phyloP scores from a whole-genome alignment of 495 filamentous ascomycete genomes.

The Neurospora sp. region DNA sequence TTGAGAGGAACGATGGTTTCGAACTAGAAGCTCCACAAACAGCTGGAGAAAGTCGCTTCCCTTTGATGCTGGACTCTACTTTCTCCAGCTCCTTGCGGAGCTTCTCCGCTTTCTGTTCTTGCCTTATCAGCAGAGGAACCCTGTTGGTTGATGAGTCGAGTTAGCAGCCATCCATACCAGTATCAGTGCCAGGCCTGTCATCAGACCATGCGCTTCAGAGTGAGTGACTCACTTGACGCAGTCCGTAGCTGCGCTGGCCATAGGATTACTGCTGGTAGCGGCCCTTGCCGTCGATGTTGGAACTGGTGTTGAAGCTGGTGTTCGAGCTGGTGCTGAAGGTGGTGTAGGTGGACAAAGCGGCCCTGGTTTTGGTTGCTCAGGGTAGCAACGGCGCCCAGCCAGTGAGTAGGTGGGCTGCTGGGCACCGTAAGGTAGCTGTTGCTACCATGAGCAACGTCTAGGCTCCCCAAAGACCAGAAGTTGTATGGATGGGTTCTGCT shows the following conservation, averaged over 20 bases:
- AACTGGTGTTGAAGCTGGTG: background rate
- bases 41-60: no score
- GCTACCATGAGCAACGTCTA: background rate
- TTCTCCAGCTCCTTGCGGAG: conserved; percentile 40
- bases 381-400: background rate
- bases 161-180: background rate
- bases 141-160: background rate
- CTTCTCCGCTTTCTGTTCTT: conserved; percentile 38
- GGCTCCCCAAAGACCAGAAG: background rate
- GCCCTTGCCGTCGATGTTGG: background rate
- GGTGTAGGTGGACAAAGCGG: background rate
- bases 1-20: background rate
- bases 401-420: background rate
- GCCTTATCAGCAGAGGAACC: conserved; percentile 23
- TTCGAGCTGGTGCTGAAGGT: background rate
- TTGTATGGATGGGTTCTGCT: background rate
- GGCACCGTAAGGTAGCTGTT: background rate
- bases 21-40: background rate
- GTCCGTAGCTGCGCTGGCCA: background rate
- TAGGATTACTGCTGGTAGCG: background rate
- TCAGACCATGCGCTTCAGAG: background rate
- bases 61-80: conserved; percentile 40
- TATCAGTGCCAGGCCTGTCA: background rate
- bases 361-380: background rate
- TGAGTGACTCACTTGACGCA: background rate